Conservation (phyloP, 371 early-diverging fungal species). For the Parasitella parasitica region DNA sequence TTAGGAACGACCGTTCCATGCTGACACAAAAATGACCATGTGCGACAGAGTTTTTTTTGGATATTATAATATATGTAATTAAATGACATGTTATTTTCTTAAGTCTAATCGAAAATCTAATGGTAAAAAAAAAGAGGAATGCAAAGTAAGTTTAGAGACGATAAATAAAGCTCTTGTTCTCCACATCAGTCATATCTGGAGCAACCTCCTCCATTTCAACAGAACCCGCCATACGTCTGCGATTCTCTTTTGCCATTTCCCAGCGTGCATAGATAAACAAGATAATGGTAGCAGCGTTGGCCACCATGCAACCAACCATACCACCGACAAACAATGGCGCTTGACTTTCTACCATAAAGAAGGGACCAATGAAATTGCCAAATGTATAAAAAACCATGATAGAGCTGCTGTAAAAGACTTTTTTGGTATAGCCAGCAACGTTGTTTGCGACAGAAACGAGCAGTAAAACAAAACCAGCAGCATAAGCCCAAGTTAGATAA, state of each 20-base stretch:
- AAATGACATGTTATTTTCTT: background rate
- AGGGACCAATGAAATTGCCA: slow-evolving; percentile 40
- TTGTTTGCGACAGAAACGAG: slow-evolving; percentile 23
- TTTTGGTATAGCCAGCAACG: slow-evolving; percentile 43
- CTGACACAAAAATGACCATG: background rate
- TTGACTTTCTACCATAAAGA: slow-evolving; percentile 29
- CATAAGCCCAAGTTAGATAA: slow-evolving; percentile 35
- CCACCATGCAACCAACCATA: slow-evolving; percentile 23
- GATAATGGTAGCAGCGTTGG: slow-evolving; percentile 22
- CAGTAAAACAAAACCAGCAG: slow-evolving; percentile 14
- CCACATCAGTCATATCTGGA: slow-evolving; percentile 22
- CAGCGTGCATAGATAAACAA: slow-evolving; percentile 18
- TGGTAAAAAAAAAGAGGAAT: background rate
- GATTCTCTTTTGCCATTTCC: slow-evolving; percentile 20
- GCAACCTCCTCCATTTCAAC: background rate
- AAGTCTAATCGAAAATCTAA: too few species aligned
- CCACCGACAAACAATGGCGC: slow-evolving; percentile 37
- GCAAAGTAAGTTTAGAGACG: slow-evolving; percentile 11
- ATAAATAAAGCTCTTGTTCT: slow-evolving; percentile 25
- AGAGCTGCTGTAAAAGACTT: slow-evolving; percentile 31
- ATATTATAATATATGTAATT: background rate
- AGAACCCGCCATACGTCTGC: slow-evolving; percentile 11
- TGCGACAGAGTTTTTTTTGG: background rate
- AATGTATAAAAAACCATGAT: slow-evolving; percentile 29
- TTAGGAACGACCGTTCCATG: background rate